These are phyloP conservation scores for Pseudogymnoascus sp. DNA, from an alignment of 2,329 filamentous ascomycete genomes.

Conservation along the genomic window DNA sequence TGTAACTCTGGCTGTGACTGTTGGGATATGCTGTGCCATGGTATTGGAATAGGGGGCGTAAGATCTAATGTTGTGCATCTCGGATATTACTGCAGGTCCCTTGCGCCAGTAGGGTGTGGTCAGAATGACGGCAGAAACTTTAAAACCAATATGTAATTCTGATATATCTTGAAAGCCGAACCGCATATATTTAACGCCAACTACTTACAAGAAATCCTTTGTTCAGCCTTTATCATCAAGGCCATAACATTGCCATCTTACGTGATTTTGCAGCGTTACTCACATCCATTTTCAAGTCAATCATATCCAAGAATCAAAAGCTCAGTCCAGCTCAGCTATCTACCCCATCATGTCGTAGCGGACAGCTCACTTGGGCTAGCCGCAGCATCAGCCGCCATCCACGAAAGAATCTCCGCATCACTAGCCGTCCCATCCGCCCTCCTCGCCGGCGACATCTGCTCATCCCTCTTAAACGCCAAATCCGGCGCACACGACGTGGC, in stretches of 20 bases:
- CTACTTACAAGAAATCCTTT: neutral
- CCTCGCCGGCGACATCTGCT: neutral
- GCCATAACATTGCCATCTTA: neutral
- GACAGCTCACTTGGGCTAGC: neutral
- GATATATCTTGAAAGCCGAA: neutral
- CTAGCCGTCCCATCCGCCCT: neutral
- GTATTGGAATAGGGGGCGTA: neutral
- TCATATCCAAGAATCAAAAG: neutral
- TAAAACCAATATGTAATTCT: neutral
- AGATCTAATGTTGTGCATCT: neutral
- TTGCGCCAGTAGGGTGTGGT: neutral
- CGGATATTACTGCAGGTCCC: neutral
- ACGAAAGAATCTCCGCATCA: neutral
- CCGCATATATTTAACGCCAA: neutral
- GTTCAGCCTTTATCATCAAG: neutral
- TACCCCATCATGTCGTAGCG: neutral
- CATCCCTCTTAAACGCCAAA: conserved; percentile 6
- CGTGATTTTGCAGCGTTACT: neutral
- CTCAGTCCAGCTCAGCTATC: neutral
- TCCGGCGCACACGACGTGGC: conserved; percentile 33
- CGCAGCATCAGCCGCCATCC: neutral
- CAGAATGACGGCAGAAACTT: neutral
- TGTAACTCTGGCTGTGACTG: neutral
- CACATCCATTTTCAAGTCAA: neutral
- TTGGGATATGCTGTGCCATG: neutral